Conservation (phyloP, 805 yeast genomes). For the Jamesozyma hellenica region DNA sequence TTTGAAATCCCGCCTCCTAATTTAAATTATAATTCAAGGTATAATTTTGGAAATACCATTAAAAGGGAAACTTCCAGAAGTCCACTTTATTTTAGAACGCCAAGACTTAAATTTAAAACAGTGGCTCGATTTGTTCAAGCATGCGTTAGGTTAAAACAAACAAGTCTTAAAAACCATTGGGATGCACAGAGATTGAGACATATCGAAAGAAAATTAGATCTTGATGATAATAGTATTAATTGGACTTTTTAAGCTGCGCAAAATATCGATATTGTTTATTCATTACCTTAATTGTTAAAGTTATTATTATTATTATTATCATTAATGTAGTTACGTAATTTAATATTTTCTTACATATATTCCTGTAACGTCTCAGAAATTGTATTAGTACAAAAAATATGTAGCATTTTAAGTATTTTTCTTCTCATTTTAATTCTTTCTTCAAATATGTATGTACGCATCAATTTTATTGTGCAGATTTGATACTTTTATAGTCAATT, state of each 20-base stretch:
- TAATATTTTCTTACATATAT: background rate
- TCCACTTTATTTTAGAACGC: slow-evolving; percentile 1
- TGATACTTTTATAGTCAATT: slow-evolving; percentile 13
- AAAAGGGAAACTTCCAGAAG: background rate
- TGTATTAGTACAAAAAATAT: no score
- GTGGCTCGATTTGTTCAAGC: slow-evolving; percentile 24
- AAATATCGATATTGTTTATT: no score
- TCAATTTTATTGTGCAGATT: background rate
- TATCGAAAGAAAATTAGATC: slow-evolving; percentile 20
- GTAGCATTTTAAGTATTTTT: no score
- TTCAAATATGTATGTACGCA: no score
- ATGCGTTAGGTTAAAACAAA: slow-evolving; percentile 22
- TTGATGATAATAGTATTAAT: slow-evolving; percentile 1
- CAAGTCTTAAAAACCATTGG: slow-evolving; percentile 18
- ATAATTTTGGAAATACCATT: no score
- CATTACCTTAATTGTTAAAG: no score
- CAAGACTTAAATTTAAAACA: slow-evolving; percentile 19
- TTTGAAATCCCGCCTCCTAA: background rate
- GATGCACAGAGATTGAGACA: slow-evolving; percentile 19
- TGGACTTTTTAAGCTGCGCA: background rate
- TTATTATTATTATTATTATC: no score
- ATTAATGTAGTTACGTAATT: background rate
- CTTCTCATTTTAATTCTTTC: no score
- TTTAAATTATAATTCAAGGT: background rate
- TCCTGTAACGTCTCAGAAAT: no score